Conservation (phyloP, 2,329 filamentous ascomycete genomes). For the Orbilia blumenaviensis region DNA sequence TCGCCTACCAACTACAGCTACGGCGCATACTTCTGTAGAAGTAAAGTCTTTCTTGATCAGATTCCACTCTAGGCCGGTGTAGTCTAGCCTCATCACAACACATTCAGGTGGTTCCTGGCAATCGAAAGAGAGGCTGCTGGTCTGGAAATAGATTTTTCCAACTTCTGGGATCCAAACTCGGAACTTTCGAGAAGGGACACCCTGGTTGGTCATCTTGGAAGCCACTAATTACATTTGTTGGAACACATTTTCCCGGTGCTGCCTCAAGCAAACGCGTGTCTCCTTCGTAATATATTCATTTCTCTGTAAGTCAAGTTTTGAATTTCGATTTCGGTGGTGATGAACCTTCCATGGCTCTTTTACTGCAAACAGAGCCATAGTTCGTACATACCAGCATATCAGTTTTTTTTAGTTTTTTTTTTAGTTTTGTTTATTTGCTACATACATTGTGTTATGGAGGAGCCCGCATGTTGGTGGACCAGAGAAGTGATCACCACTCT, state of each 20-base stretch:
- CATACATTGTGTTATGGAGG: background rate
- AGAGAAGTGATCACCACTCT: background rate
- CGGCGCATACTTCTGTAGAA: too few relatives aligned
- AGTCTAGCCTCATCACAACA: constrained; percentile 4
- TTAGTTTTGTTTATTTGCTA: background rate
- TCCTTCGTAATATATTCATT: constrained; percentile 4
- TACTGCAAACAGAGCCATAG: background rate
- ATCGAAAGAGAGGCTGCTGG: background rate
- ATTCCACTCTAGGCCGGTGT: background rate
- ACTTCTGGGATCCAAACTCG: background rate
- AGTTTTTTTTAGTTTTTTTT: background rate
- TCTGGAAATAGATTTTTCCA: constrained; percentile 14
- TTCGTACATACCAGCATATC: background rate
- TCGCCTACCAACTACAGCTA: constrained; percentile 24
- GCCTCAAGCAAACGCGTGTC: constrained; percentile 10
- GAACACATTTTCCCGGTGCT: constrained; percentile 19
- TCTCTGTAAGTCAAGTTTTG: background rate
- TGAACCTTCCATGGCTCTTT: background rate
- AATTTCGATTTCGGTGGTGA: background rate
- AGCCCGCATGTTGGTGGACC: background rate
- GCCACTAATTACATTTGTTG: constrained; percentile 15
- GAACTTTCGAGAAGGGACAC: constrained; percentile 35
- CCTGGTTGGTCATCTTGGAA: background rate
- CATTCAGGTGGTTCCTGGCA: constrained; percentile 13
- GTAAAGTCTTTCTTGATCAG: constrained; percentile 16